Base-by-base conservation (phyloP, 2,329 filamentous ascomycete genomes). In the Verticillium isaacii region DNA sequence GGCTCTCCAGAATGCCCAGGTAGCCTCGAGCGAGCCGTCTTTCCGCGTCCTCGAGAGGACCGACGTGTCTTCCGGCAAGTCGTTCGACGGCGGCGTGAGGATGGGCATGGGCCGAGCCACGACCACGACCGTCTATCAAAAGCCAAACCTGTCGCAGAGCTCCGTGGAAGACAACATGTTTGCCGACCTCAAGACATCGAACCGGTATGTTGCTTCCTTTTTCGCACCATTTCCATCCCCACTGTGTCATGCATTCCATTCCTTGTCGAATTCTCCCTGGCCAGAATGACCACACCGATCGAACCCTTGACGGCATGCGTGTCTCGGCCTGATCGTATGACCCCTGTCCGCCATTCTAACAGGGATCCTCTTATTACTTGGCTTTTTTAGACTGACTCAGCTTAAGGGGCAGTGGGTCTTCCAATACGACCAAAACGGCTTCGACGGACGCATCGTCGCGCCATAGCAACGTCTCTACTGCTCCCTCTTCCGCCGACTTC, bases 391-490 rank as follows among this genome's bases (percentile, higher is more conserved):
- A 72, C 74, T 78, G 72, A 78, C 72, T 73, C 71, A 70, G 70
- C 66, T 70, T 67, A 71, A 86, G 83, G 69, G 83, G 82, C 72
- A 86, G 84, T 75, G 83, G 83, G 67, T 82, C 84, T 54, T 86
- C 84, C 68, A 86, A 85, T 71, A 85, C 82, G 41, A 87, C 84
- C 63, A 85, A 86, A 73, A 82, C 82, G 63, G 80, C 79, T 58
- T 85, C 83, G 60, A 83, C 81, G 66, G 85, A 87, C 72, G 84
- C 82, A 67, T 87, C 84, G 37, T 87, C 85, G 58, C 81, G 84
- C 69, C 82, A 87, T 70, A 87, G 85, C 72, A 85, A 85, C 72
- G 82, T 79, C 59, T 87, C 85, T n/a, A 87, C 85, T 41, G 78
- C 85, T 39, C 83, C 85, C 14, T 87, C 85, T 3, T 86, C 85